A percentile compares a stretch with the other conserved stretches of the same genome.
Evolutionary conservation across 129 eudicot genomes (phyloP).

Genomic region (Escallonia herrerae): DNA sequence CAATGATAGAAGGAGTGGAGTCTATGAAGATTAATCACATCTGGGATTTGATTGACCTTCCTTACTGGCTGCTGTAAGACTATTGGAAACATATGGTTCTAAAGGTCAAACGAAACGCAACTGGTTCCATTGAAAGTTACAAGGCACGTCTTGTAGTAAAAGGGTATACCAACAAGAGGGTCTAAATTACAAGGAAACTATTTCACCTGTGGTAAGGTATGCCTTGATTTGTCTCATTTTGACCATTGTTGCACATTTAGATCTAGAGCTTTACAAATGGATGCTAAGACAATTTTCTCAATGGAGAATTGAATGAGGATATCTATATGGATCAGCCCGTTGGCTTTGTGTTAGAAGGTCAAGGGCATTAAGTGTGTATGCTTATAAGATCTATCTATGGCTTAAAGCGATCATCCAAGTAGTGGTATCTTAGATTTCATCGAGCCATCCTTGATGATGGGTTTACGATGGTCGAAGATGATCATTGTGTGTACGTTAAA

Average conservation of each 20-base stretch:
- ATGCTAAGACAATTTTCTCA: not conserved
- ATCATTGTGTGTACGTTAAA: too few relatives aligned
- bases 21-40: too few relatives aligned
- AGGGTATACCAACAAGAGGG: too few relatives aligned
- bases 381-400: not conserved
- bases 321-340: not conserved
- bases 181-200: too few relatives aligned
- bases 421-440: not conserved
- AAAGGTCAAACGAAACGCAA: not conserved
- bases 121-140: too few relatives aligned
- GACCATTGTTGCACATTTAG: not conserved
- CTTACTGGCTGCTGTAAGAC: not conserved
- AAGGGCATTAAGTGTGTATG: not conserved
- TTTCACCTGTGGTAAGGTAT: too few relatives aligned
- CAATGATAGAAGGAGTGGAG: too few relatives aligned
- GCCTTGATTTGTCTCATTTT: not conserved
- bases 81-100: not conserved
- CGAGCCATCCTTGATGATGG: not conserved
- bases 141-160: too few relatives aligned
- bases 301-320: not conserved
- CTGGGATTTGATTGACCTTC: not conserved
- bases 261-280: not conserved
- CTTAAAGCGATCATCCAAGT: not conserved
- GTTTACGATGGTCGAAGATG: too few relatives aligned
- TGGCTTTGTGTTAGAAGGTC: too few relatives aligned